These are phyloP conservation scores for Sanguinoderma infundibulare DNA, from an alignment of 1,284 basidiomycete species.

Conservation along the genomic window DNA sequence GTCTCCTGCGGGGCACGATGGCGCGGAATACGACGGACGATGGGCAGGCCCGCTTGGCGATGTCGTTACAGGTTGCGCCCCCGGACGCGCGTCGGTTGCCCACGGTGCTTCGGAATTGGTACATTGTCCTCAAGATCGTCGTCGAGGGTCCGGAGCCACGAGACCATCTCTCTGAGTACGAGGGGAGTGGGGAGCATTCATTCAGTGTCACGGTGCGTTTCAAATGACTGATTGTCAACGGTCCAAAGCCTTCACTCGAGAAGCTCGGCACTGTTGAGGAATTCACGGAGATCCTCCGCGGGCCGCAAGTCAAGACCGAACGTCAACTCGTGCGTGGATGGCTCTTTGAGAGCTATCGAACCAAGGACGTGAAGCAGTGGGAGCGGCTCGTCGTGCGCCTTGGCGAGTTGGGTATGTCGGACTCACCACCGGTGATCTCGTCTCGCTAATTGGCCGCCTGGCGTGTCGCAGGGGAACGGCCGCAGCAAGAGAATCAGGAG, in stretches of 20 bases:
- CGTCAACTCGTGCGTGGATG: not conserved
- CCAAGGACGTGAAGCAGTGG: not conserved
- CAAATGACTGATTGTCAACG: not conserved
- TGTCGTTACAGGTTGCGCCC: not conserved
- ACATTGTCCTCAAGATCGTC: not conserved
- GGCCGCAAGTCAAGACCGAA: not conserved
- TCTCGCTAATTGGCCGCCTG: too few species aligned
- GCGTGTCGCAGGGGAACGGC: too few species aligned
- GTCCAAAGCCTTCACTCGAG: not conserved
- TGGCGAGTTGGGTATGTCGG: not conserved
- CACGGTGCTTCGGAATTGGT: not conserved
- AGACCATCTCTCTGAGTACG: not conserved
- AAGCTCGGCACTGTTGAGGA: not conserved
- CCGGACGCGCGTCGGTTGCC: not conserved
- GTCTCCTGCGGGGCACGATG: not conserved
- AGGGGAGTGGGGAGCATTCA: not conserved
- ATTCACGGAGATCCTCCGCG: not conserved
- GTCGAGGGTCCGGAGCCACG: not conserved
- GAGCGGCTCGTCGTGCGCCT: not conserved
- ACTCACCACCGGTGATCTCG: too few species aligned
- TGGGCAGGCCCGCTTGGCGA: not conserved
- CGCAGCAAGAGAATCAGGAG: too few species aligned
- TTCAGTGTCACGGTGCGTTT: not conserved
- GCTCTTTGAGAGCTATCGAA: not conserved
- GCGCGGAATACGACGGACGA: not conserved